A percentile compares a stretch with the other conserved stretches of the same genome.
Conservation (phyloP, 2,329 filamentous ascomycete genomes). For the Cladorrhinum sp. region DNA sequence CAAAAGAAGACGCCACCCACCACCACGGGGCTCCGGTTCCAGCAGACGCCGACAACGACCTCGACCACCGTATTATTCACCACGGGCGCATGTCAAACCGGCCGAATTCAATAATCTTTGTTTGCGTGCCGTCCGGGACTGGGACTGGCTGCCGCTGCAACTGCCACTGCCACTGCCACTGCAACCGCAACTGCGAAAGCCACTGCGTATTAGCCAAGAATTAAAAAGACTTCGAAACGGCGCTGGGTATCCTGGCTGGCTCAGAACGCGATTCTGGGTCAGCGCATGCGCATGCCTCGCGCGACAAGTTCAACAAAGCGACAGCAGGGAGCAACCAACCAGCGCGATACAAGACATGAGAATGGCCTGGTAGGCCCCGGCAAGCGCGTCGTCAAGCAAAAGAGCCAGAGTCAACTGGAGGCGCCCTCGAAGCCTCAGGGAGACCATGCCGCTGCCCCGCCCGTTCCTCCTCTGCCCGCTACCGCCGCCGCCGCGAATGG, state of each 20-base stretch:
- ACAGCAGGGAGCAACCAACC: slow-evolving; percentile 59
- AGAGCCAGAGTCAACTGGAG: slow-evolving; percentile 46
- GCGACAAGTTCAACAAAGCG: slow-evolving; percentile 57
- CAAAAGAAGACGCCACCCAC: slow-evolving; percentile 1
- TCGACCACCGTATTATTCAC: slow-evolving; percentile 1
- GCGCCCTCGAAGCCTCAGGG: slow-evolving; percentile 29
- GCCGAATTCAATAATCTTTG: slow-evolving; percentile 1
- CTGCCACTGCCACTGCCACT: neutral
- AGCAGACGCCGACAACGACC: slow-evolving; percentile 6
- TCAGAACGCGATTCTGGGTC: slow-evolving; percentile 45
- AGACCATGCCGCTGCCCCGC: slow-evolving; percentile 28
- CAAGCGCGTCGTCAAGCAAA: slow-evolving; percentile 54
- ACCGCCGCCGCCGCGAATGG: slow-evolving; percentile 32
- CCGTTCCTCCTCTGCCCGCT: slow-evolving; percentile 31
- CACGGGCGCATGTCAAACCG: slow-evolving; percentile 12
- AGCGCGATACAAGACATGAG: slow-evolving; percentile 76
- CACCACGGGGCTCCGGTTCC: neutral
- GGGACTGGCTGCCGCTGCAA: slow-evolving; percentile 9
- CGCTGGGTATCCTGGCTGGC: slow-evolving; percentile 34
- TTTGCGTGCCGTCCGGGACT: slow-evolving; percentile 16
- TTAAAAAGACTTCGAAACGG: neutral
- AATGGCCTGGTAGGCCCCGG: slow-evolving; percentile 80
- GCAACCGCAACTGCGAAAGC: neutral
- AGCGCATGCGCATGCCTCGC: slow-evolving; percentile 57
- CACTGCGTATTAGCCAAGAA: neutral